Evolutionary conservation across 371 early-diverging fungal genomes (phyloP), one percentile per base, ranked within the genome.

Genomic region (Cokeromyces recurvatus): DNA sequence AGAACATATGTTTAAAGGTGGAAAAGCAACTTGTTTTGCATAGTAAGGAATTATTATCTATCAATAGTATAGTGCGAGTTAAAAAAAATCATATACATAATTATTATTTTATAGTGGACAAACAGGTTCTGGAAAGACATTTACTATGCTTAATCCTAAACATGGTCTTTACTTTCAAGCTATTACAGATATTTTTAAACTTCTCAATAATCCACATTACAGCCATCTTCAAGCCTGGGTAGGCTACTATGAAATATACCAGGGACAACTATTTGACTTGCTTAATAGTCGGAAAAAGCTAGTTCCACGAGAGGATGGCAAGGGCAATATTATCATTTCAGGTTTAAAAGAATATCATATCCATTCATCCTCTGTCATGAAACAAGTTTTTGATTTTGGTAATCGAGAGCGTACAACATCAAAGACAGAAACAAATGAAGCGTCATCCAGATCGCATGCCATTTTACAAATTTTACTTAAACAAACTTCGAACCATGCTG

Each of bases 381-480:
- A 93, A 82, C 72, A 87, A 40, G 90, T 95, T 3, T 95, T 97
- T 63, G 92, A 94, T 43, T 82, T 79, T 50, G 99, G 98, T 9
- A 91, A 85, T 54, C 77, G 74, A 48, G 85, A 84, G 11, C 71
- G 99, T 31, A 89, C 89, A 55, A 95, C 95, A 4, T 95, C 88
- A 85, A 64, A 43, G 55, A 99, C 99, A 2, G 92, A 90, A 6
- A 95, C 97, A 21, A 99, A 99, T 64, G 76, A 88, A 0, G 91
- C 92, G 42, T 97, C 98, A 5, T 98, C 98, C 4, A 77, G 99
- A 25, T 97, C 98, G 0, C 99, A 99, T 32, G 96, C 98, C 22
- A 91, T 97, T 17, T 77, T 97, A 57, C 94, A 93, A 68, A 80
- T 97, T 40, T 72, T 84, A 19, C 59, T 95, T n/a, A 90, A 87